Percentiles rank a stretch among this genome's conserved stretches.
These are phyloP conservation scores for Saccharomycopsis microspora DNA, from an alignment of 805 yeast genomes.

Conservation along the genomic window DNA sequence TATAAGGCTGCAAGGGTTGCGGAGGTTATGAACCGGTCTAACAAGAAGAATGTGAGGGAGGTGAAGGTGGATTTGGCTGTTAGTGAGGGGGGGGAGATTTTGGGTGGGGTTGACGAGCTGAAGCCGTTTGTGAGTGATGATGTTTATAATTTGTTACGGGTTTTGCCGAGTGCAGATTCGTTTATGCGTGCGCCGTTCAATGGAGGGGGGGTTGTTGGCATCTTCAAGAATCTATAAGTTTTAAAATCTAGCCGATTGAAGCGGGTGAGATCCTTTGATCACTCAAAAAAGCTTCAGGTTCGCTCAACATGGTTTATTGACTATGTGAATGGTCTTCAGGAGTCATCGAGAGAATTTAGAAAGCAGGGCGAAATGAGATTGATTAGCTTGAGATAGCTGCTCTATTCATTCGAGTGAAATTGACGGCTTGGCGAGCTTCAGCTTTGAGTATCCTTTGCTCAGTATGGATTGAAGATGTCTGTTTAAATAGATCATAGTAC, in stretches of 20 bases:
- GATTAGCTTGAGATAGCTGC: too few species aligned
- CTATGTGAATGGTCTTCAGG: too few species aligned
- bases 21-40: not conserved
- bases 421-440: too few species aligned
- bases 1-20: not conserved
- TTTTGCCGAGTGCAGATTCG: slow-evolving; percentile 49
- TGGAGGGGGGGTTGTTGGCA: slow-evolving; percentile 36
- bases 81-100: not conserved
- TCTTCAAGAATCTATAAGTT: not conserved
- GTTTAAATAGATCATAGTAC: too few species aligned
- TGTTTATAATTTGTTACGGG: slow-evolving; percentile 38
- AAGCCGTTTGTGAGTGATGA: slow-evolving; percentile 27
- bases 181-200: slow-evolving; percentile 46
- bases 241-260: not conserved
- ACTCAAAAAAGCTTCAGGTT: too few species aligned
- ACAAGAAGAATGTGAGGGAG: not conserved
- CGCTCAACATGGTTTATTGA: too few species aligned
- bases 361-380: too few species aligned
- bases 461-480: too few species aligned
- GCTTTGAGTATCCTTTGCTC: too few species aligned
- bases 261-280: too few species aligned
- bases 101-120: slow-evolving; percentile 1
- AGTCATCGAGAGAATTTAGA: too few species aligned
- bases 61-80: not conserved
- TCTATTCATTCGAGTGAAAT: too few species aligned